Percentiles rank a stretch among this genome's conserved stretches.
These are phyloP conservation scores for Paramyrothecium sp. DNA, from an alignment of 2,329 filamentous ascomycete species.

Conservation along the genomic window DNA sequence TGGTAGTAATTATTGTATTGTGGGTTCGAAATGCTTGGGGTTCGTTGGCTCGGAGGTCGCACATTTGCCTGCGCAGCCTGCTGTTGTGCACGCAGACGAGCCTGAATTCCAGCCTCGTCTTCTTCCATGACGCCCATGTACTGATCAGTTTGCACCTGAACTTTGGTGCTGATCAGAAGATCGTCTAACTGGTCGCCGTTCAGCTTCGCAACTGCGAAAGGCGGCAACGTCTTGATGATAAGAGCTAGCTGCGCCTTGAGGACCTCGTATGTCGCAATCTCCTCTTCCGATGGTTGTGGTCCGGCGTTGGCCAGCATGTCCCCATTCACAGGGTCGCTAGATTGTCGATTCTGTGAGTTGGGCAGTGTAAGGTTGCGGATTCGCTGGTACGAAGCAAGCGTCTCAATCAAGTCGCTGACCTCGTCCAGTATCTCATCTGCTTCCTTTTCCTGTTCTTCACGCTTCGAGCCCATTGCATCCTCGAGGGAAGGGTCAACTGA, in stretches of 20 bases:
- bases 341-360: conserved; percentile 60
- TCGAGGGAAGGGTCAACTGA: conserved; percentile 58
- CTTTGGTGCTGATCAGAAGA: conserved; percentile 75
- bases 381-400: conserved; percentile 73
- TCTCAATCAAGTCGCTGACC: conserved; percentile 74
- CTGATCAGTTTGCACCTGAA: conserved; percentile 70
- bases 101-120: conserved; percentile 64
- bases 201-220: conserved; percentile 81
- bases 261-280: conserved; percentile 64
- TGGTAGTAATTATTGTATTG: conserved; percentile 44
- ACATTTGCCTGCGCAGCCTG: conserved; percentile 30
- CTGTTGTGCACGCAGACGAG: conserved; percentile 40
- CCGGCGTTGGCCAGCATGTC: conserved; percentile 68
- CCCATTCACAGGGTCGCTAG: conserved; percentile 60
- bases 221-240: conserved; percentile 73
- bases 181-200: conserved; percentile 84
- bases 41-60: conserved; percentile 35
- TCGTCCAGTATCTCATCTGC: conserved; percentile 69
- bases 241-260: conserved; percentile 73
- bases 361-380: conserved; percentile 72
- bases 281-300: conserved; percentile 64
- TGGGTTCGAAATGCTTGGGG: conserved; percentile 34
- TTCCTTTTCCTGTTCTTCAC: conserved; percentile 57
- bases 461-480: conserved; percentile 49
- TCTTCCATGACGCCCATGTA: conserved; percentile 82